A percentile compares a stretch with the other conserved stretches of the same genome.
These are phyloP conservation scores for Tricholoma saponaceum DNA, from an alignment of 768 basidiomycete genomes.

Conservation along the genomic window DNA sequence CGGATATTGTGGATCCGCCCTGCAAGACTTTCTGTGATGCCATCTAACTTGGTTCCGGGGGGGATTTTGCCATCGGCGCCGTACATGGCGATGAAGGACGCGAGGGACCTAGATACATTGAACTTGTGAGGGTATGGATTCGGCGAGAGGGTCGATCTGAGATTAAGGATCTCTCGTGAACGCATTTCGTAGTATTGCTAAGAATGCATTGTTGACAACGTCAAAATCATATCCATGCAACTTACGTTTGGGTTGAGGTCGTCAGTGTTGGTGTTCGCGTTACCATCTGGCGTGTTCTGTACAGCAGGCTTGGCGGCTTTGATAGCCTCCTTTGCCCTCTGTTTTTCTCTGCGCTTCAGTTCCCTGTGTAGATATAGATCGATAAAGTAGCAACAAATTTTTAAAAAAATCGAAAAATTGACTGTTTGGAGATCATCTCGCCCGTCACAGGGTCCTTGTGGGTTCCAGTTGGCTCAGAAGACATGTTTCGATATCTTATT, in stretches of 20 bases:
- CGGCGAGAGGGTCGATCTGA: conserved; percentile 80
- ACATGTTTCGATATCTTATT: conserved; percentile 27
- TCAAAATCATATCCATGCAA: conserved; percentile 10
- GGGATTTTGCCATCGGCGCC: conserved; percentile 68
- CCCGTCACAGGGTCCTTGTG: conserved; percentile 87
- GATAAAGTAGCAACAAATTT: conserved; percentile 25
- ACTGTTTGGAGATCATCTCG: conserved; percentile 97
- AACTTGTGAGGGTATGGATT: conserved; percentile 99
- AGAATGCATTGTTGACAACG: neutral
- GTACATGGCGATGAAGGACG: conserved; percentile 69
- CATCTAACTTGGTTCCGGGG: conserved; percentile 62
- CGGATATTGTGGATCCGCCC: conserved; percentile 94
- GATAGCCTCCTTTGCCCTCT: conserved; percentile 71
- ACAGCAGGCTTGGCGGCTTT: conserved; percentile 37
- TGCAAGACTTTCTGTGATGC: conserved; percentile 61
- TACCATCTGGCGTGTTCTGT: conserved; percentile 22
- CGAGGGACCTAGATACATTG: conserved; percentile 75
- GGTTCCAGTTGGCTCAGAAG: conserved; percentile 39
- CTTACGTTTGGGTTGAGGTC: conserved; percentile 90
- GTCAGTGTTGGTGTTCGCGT: conserved; percentile 56
- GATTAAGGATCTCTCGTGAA: conserved; percentile 79
- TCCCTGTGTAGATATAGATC: conserved; percentile 50
- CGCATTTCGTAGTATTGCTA: conserved; percentile 98
- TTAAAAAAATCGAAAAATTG: conserved; percentile 24
- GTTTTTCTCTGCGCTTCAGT: conserved; percentile 90